phyloP scores from a whole-genome alignment of 441 rosid species.

The Lepidium campestre region DNA sequence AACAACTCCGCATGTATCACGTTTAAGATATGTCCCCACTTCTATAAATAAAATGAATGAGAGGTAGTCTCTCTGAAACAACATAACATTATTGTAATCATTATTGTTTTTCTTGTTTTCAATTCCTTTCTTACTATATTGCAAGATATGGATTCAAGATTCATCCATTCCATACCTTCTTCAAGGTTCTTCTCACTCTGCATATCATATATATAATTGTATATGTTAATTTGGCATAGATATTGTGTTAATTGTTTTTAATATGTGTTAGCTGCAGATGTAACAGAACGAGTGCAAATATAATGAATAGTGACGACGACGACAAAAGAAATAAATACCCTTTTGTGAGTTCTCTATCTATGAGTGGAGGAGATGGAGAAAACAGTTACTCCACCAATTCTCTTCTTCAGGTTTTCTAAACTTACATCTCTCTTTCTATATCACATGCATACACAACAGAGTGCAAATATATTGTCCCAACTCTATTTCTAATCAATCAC shows the following conservation, averaged over 20 bases:
- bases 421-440: background rate
- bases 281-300: background rate
- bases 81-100: background rate
- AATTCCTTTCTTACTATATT: background rate
- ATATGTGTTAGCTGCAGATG: background rate
- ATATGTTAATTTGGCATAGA: background rate
- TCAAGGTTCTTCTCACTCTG: conserved; percentile 9
- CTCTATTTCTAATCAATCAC: too few species aligned
- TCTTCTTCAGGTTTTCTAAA: conserved; percentile 22
- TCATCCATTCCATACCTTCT: background rate
- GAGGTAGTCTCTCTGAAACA: background rate
- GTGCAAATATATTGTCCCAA: too few species aligned
- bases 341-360: background rate
- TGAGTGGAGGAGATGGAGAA: conserved; percentile 25
- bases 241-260: background rate
- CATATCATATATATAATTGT: background rate
- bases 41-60: background rate
- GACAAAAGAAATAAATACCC: background rate
- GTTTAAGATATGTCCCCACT: conserved; percentile 16
- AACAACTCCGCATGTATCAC: conserved; percentile 17
- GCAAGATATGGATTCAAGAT: conserved; percentile 8
- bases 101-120: background rate
- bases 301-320: background rate
- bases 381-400: conserved; percentile 22
- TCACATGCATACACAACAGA: background rate